Conservation (phyloP, 768 basidiomycete species). For the Chalciporus sphaerocephalus region DNA sequence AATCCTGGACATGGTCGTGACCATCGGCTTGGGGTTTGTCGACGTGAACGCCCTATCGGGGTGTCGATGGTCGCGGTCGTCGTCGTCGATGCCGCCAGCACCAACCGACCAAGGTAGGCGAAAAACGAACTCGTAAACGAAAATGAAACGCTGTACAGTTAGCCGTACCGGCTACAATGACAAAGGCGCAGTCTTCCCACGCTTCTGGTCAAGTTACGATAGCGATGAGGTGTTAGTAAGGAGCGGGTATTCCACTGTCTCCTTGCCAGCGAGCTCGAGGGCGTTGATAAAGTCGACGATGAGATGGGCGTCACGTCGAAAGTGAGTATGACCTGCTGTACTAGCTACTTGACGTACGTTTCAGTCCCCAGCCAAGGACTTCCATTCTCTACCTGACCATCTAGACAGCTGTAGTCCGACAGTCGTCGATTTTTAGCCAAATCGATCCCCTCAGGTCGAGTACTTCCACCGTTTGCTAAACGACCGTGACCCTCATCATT, state of each 20-base stretch:
- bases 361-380: neutral
- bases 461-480: neutral
- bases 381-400: neutral
- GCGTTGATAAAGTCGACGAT: neutral
- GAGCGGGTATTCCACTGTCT: no score
- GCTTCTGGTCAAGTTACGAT: no score
- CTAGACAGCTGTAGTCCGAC: no score
- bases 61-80: neutral
- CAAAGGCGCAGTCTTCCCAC: constrained; percentile 22
- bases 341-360: neutral
- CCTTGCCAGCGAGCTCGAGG: no score
- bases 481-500: no score
- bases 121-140: constrained; percentile 22
- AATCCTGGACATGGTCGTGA: constrained; percentile 14
- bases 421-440: neutral
- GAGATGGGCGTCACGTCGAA: neutral
- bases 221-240: no score
- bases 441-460: neutral
- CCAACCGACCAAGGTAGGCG: constrained; percentile 11
- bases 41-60: no score
- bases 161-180: constrained; percentile 8
- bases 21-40: constrained; percentile 10
- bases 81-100: constrained; percentile 15
- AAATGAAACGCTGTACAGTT: constrained; percentile 7
- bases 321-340: neutral